Percentiles rank a stretch among this genome's conserved stretches.
phyloP scores from a whole-genome alignment of 371 early-diverging fungal species.

The Funneliformis caledonium region DNA sequence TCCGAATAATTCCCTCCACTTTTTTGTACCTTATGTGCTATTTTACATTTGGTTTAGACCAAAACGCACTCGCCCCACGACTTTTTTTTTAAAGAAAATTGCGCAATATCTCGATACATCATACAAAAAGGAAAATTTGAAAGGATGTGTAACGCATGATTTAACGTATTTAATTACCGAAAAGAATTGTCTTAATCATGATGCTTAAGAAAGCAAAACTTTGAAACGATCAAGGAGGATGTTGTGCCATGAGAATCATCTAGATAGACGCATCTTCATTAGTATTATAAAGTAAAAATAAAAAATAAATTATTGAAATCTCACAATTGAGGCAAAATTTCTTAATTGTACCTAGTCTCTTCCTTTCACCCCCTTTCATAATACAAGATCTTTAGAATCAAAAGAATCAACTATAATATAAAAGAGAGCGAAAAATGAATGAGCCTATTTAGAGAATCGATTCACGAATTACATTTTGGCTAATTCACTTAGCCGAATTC shows the following conservation, averaged over 20 bases:
- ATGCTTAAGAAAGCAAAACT: neutral
- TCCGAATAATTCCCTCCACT: neutral
- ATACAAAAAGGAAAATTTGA: no score
- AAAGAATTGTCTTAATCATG: neutral
- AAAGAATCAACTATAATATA: neutral
- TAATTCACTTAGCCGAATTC: neutral
- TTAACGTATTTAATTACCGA: neutral
- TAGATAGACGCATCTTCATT: neutral
- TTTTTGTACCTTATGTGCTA: neutral
- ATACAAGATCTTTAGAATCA: no score
- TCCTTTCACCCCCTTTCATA: no score
- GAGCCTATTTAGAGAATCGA: neutral
- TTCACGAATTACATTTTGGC: neutral
- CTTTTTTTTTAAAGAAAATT: neutral
- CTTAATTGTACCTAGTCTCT: no score
- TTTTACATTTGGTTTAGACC: neutral
- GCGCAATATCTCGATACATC: neutral
- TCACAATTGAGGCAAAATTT: no score
- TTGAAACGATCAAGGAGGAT: conserved; percentile 1
- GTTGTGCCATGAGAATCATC: neutral
- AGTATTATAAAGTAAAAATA: neutral
- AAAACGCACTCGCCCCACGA: neutral
- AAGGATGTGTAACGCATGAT: no score
- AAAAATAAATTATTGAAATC: no score
- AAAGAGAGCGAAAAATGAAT: neutral